phyloP scores from a whole-genome alignment of 1,284 basidiomycete species.

The Cryptococcus sp. region DNA sequence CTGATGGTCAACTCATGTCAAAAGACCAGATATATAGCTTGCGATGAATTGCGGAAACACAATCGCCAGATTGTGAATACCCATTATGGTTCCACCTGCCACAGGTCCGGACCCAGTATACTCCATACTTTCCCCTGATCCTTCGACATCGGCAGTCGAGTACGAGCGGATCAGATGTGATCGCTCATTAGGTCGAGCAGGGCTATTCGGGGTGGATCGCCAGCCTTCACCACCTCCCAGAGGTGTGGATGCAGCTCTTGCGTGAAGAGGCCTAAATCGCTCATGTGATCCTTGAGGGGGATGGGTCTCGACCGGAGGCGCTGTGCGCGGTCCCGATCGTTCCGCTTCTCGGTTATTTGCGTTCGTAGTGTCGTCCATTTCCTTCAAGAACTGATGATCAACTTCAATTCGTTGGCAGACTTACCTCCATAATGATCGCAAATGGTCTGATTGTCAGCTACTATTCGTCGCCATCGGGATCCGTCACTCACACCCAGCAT shows the following conservation, averaged over 20 bases:
- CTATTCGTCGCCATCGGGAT: neutral
- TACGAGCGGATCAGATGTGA: conserved; percentile 63
- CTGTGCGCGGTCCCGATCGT: neutral
- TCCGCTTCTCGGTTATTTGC: neutral
- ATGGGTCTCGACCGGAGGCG: conserved; percentile 2
- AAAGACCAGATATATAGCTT: conserved; percentile 38
- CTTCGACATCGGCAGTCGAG: conserved; percentile 55
- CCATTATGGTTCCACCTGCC: conserved; percentile 89
- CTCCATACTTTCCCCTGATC: conserved; percentile 48
- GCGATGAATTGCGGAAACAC: conserved; percentile 89
- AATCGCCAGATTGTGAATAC: conserved; percentile 91
- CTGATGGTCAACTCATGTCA: conserved; percentile 48
- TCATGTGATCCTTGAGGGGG: conserved; percentile 4
- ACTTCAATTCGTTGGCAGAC: conserved; percentile 13
- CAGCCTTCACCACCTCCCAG: conserved; percentile 24
- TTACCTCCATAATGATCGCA: conserved; percentile 81
- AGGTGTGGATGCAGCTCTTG: conserved; percentile 53
- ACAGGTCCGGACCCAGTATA: conserved; percentile 55
- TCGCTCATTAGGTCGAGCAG: conserved; percentile 50
- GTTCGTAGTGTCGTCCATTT: conserved; percentile 53
- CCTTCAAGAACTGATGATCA: conserved; percentile 66
- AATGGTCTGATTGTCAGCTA: conserved; percentile 28
- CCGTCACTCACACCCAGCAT: conserved; percentile 65
- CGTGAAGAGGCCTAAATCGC: conserved; percentile 47
- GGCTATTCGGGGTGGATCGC: conserved; percentile 27